Conservation (phyloP, 2,329 filamentous ascomycete genomes). For the Chalaropsis ovoidea region DNA sequence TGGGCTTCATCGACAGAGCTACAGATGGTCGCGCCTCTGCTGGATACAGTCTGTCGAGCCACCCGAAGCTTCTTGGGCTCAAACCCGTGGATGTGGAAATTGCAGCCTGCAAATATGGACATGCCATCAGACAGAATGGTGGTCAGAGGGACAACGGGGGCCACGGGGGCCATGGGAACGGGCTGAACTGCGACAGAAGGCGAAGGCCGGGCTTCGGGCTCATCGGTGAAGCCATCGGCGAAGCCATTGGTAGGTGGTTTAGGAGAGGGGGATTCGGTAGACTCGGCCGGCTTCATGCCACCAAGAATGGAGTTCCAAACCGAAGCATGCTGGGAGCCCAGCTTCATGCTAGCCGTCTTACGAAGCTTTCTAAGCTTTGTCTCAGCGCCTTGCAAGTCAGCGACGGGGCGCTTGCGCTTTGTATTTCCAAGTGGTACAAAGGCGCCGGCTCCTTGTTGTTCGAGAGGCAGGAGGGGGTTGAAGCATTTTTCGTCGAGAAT, state of each 20-base stretch:
- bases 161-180: not conserved
- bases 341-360: slow-evolving; percentile 73
- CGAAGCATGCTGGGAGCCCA: slow-evolving; percentile 66
- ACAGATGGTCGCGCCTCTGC: slow-evolving; percentile 16
- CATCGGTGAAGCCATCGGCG: slow-evolving; percentile 18
- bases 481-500: slow-evolving; percentile 79
- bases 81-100: slow-evolving; percentile 54
- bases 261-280: not conserved
- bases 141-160: not conserved
- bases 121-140: slow-evolving; percentile 28
- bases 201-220: not conserved
- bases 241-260: slow-evolving; percentile 16
- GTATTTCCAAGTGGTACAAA: slow-evolving; percentile 21
- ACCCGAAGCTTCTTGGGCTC: slow-evolving; percentile 30
- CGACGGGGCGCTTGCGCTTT: slow-evolving; percentile 17
- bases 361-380: slow-evolving; percentile 69
- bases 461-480: slow-evolving; percentile 58
- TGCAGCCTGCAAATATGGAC: slow-evolving; percentile 46
- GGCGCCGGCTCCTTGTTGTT: slow-evolving; percentile 66
- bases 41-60: slow-evolving; percentile 16
- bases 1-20: slow-evolving; percentile 9
- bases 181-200: not conserved
- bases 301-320: slow-evolving; percentile 88
- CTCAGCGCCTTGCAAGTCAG: slow-evolving; percentile 34
- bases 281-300: slow-evolving; percentile 7